Conservation (phyloP, 768 basidiomycete genomes). For the Grammothele lineata region DNA sequence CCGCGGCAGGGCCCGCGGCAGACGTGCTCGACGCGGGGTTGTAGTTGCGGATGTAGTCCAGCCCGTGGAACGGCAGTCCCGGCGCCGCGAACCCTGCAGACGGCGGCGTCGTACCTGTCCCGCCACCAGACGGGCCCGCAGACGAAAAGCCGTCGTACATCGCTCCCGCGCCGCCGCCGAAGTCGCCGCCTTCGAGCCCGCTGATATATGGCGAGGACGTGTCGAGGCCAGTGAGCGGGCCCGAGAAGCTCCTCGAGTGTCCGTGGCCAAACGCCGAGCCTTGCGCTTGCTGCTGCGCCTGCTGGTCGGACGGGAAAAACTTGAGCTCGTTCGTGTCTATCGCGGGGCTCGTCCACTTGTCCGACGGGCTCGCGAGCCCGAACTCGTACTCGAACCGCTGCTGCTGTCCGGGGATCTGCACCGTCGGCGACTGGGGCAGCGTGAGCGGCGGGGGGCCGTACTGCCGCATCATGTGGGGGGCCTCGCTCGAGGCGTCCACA, state of each 20-base stretch:
- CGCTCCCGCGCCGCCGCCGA: background rate
- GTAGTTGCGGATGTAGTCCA: constrained; percentile 83
- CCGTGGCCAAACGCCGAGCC: constrained; percentile 5
- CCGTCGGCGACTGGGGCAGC: constrained; percentile 44
- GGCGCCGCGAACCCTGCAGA: constrained; percentile 52
- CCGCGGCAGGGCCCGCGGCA: constrained; percentile 3
- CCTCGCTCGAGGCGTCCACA: constrained; percentile 49
- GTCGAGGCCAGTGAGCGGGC: constrained; percentile 9
- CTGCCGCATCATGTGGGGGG: constrained; percentile 47
- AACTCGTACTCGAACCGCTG: constrained; percentile 50
- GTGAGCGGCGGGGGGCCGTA: constrained; percentile 32
- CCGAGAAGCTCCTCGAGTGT: constrained; percentile 14
- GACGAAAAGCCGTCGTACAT: background rate
- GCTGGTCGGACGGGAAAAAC: constrained; percentile 18
- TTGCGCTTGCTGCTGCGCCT: background rate
- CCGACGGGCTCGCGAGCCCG: constrained; percentile 27
- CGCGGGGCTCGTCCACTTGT: constrained; percentile 19
- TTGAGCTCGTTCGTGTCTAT: constrained; percentile 17
- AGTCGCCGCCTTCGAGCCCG: constrained; percentile 5
- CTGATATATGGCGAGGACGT: constrained; percentile 8
- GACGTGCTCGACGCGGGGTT: constrained; percentile 37
- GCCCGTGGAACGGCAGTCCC: constrained; percentile 78
- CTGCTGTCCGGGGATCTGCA: constrained; percentile 36
- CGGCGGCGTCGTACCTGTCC: constrained; percentile 18
- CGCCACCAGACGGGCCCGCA: background rate